Evolutionary conservation across 805 yeast genomes (phyloP), one percentile per base, ranked within the genome.

Genomic region (Nakazawaea anatomiae): DNA sequence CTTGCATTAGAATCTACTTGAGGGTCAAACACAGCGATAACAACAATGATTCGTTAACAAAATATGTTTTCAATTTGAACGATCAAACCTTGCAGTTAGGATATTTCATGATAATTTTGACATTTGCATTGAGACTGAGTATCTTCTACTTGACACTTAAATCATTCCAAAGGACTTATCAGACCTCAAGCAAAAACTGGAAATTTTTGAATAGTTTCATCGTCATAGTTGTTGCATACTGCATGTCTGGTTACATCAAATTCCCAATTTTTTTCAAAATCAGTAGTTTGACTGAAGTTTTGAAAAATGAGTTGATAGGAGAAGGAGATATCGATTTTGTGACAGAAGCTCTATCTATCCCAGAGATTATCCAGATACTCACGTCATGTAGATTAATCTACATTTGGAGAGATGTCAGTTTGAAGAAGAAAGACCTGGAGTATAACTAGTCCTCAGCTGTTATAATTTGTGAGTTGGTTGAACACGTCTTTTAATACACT

Each of bases 201-300:
- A 48, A 35, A 36, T 48, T 48, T 30, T 29, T 42, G 32, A 29
- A 29, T 39, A 48, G 51, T 36, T 42, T 48, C 27, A 35, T 48
- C n/a, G 43, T 42, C 9, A 32, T 48, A 4, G 6, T 30, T n/a
- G n/a, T 48, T 10, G 42, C 43, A 5, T 42, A 42, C 14, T 27
- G 36, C 39, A 42, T 48, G 28, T 42, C 51, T 18, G 47, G 39
- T 4, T 48, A 48, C 43, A 42, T 48, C 43, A 48, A 42, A 30
- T 48, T 48, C 47, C 51, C 51, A 11, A 32, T 42, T 28, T 47
- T 47, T 39, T 12, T 28, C 36, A 28, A 42, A 6, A 11, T 47
- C 9, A n/a, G 14, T 5, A 28, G 25, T 31, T 18, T 48, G 12
- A 12, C 25, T 5, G 31, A 35, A 12, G 29, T 31, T 11, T 30